phyloP scores from a whole-genome alignment of 73 alveolate species.

The Paramecium sonneborni region DNA sequence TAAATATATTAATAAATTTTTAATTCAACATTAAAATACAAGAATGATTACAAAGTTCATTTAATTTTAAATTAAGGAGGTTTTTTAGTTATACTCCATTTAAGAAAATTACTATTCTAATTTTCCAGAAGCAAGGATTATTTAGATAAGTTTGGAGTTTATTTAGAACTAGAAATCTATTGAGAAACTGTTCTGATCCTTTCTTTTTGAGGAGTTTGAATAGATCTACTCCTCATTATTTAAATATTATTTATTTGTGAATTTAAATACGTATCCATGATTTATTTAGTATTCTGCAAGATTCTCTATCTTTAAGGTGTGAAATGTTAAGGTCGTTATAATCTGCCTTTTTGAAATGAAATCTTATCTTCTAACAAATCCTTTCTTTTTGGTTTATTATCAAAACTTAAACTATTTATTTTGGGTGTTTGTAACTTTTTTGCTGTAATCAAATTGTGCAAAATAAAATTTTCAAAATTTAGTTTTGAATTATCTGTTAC shows the following conservation, averaged over 20 bases:
- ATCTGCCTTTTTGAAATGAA: background rate
- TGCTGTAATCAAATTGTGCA: background rate
- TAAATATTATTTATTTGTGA: background rate
- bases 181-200: background rate
- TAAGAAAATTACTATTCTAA: background rate
- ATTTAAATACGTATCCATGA: background rate
- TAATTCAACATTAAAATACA: background rate
- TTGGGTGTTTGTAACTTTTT: background rate
- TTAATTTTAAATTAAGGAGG: background rate
- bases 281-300: background rate
- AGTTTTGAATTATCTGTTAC: background rate
- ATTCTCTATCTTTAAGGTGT: slow-evolving; percentile 13
- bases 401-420: background rate
- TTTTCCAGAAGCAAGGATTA: background rate
- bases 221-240: background rate
- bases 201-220: background rate
- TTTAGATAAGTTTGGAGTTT: background rate
- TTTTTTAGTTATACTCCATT: background rate
- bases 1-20: background rate
- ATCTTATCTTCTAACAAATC: background rate
- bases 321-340: background rate
- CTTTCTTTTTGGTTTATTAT: background rate
- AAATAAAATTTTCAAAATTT: background rate
- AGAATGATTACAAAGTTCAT: background rate
- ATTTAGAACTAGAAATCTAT: background rate